A percentile compares a stretch with the other conserved stretches of the same genome.
phyloP scores from a whole-genome alignment of 768 basidiomycete genomes.

The Xanthoconium stramineum region DNA sequence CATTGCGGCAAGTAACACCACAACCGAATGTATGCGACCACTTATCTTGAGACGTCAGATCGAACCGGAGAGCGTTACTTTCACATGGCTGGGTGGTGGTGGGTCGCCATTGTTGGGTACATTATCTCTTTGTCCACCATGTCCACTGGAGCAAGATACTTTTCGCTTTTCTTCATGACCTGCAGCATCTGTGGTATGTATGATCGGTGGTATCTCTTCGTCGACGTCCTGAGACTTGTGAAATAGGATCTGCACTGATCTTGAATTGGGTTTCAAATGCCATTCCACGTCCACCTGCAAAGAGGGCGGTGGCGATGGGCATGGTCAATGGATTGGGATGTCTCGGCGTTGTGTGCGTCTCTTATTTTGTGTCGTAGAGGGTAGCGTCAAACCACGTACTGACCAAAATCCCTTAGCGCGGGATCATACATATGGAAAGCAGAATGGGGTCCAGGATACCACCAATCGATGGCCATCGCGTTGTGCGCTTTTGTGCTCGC shows the following conservation, averaged over 20 bases:
- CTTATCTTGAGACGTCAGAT: conserved; percentile 33
- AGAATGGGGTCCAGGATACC: not conserved
- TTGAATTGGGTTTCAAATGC: conserved; percentile 63
- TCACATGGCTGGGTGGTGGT: conserved; percentile 55
- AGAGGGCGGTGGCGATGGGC: conserved; percentile 52
- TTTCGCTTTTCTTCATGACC: conserved; percentile 66
- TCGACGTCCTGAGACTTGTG: not conserved
- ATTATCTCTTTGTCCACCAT: conserved; percentile 55
- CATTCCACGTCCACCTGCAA: conserved; percentile 56
- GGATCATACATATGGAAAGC: not conserved
- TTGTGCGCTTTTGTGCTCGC: conserved; percentile 29
- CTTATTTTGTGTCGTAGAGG: not conserved
- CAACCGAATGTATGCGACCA: not conserved
- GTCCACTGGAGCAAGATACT: conserved; percentile 50
- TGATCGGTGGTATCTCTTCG: not conserved
- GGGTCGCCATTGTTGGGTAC: conserved; percentile 57
- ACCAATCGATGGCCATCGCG: not conserved
- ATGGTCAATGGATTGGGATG: conserved; percentile 62
- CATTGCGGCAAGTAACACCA: conserved; percentile 39
- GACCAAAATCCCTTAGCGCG: not conserved
- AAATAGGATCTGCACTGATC: conserved; percentile 40
- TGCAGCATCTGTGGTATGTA: conserved; percentile 42
- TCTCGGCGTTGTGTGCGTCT: conserved; percentile 54
- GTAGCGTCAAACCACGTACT: not conserved
- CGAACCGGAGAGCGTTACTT: conserved; percentile 63